Evolutionary conservation across 2,329 filamentous ascomycete species (phyloP), one percentile per base, ranked within the genome.

Genomic region (Hypoxylon sp.): DNA sequence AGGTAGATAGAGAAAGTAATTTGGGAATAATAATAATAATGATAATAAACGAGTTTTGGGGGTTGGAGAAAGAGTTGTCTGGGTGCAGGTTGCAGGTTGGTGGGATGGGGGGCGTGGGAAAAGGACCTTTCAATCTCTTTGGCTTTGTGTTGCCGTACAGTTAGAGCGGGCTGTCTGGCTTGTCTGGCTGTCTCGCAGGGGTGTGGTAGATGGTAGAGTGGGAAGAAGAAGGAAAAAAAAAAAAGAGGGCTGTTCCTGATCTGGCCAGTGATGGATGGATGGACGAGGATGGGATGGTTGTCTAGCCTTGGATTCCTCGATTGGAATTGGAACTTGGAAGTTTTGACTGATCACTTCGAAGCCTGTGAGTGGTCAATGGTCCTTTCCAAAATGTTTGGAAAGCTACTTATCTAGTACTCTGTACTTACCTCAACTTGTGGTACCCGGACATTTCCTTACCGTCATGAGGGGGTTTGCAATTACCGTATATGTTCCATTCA

Each of bases 241-340:
- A 52, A 61, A 57, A 53, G 64, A 70, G 57, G 53, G 68, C 68
- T 71, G 68, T 69, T 67, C 68, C 68, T 71, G 66, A 70, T 69
- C 63, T 69, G 66, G 68, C 68, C 65, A 65, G 65, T 69, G 23
- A 60, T 64, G 62, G 55, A 55, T 63, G 58, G 55, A 53, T 60
- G 46, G 28, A 45, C 49, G 55, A 63, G 60, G 59, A 59, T 64
- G 28, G 45, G 67, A 67, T 63, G 67, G 58, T 67, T 67, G 65
- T 70, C 65, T 70, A 63, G 52, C 60, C 57, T 67, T 63, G 43
- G 43, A 59, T 62, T 59, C 60, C 65, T 61, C 46, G 65, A 63
- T 60, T 50, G 65, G n/a, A n/a, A n/a, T n/a, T n/a, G n/a, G n/a
- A n/a, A n/a, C n/a, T n/a, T n/a, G n/a, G 51, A 65, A 67, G 50